Percentiles rank a stretch among this genome's conserved stretches.
phyloP scores from a whole-genome alignment of 1,284 basidiomycete species.

The Leccinum cinnamomeum region DNA sequence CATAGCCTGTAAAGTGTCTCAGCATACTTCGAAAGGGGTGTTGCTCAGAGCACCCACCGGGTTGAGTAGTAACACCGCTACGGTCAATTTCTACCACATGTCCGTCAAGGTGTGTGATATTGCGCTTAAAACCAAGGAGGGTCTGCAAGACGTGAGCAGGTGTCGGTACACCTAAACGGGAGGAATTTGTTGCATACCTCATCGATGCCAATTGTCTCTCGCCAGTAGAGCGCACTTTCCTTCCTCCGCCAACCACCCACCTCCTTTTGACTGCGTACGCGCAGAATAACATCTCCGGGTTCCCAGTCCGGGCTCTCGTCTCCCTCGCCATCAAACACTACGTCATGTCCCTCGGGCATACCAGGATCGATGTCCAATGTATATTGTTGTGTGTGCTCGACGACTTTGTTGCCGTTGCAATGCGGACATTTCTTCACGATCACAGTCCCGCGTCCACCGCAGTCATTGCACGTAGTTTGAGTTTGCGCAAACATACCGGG shows the following conservation, averaged over 20 bases:
- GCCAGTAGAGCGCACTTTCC: slow-evolving; percentile 87
- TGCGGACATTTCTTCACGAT: slow-evolving; percentile 78
- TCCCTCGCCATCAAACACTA: slow-evolving; percentile 89
- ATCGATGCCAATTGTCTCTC: slow-evolving; percentile 84
- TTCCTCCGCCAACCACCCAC: slow-evolving; percentile 84
- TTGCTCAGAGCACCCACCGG: slow-evolving; percentile 51
- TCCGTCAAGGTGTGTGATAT: slow-evolving; percentile 89
- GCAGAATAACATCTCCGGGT: slow-evolving; percentile 85
- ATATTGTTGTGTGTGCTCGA: slow-evolving; percentile 81
- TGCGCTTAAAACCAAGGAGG: slow-evolving; percentile 78
- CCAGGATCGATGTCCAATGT: slow-evolving; percentile 83
- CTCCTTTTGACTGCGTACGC: slow-evolving; percentile 74
- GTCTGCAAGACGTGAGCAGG: slow-evolving; percentile 49
- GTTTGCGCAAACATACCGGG: slow-evolving; percentile 91
- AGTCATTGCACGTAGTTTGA: slow-evolving; percentile 77
- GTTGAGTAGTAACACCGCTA: slow-evolving; percentile 87
- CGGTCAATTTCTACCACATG: slow-evolving; percentile 73
- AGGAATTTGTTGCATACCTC: slow-evolving; percentile 59
- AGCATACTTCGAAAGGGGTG: background rate
- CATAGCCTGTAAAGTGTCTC: slow-evolving; percentile 52
- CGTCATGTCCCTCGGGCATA: slow-evolving; percentile 88
- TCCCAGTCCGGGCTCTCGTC: slow-evolving; percentile 95
- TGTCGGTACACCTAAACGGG: background rate
- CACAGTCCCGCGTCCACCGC: slow-evolving; percentile 77
- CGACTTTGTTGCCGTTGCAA: slow-evolving; percentile 80